phyloP scores from a whole-genome alignment of 345 rosid genomes.

The Lenwebbia sp. region DNA sequence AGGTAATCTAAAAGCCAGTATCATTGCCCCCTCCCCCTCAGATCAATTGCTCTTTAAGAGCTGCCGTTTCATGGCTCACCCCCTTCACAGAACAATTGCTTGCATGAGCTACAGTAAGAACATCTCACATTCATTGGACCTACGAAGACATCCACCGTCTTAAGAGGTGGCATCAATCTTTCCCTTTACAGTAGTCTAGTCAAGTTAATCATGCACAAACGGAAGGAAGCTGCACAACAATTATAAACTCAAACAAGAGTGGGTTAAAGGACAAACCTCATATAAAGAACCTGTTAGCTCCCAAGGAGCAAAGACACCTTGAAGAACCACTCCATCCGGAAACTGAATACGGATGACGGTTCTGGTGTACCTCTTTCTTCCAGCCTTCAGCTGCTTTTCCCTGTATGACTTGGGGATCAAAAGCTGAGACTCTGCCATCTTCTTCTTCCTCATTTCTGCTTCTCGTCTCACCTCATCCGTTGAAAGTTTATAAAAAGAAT shows the following conservation, averaged over 20 bases:
- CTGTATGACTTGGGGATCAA: constrained; percentile 76
- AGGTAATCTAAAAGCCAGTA: neutral
- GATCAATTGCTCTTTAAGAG: neutral
- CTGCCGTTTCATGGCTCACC: neutral
- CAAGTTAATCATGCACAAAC: neutral
- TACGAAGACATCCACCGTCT: neutral
- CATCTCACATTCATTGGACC: neutral
- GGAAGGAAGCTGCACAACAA: neutral
- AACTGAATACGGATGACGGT: constrained; percentile 74
- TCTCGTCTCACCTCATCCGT: constrained; percentile 69
- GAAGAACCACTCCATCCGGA: constrained; percentile 91
- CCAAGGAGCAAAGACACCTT: constrained; percentile 86
- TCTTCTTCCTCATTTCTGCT: constrained; percentile 77
- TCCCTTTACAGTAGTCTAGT: neutral
- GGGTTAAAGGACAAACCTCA: constrained; percentile 33
- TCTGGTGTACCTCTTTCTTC: constrained; percentile 51
- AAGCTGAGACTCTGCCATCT: constrained; percentile 75
- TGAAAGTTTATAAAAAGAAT: constrained; percentile 78
- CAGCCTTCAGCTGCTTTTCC: constrained; percentile 87
- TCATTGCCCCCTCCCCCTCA: neutral
- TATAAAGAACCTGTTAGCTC: constrained; percentile 73
- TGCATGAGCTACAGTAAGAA: neutral
- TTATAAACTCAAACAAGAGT: neutral
- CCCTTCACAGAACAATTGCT: neutral
- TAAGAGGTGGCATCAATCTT: neutral